phyloP scores from a whole-genome alignment of 1,284 basidiomycete species.

The Cutaneotrichosporon curvatum region DNA sequence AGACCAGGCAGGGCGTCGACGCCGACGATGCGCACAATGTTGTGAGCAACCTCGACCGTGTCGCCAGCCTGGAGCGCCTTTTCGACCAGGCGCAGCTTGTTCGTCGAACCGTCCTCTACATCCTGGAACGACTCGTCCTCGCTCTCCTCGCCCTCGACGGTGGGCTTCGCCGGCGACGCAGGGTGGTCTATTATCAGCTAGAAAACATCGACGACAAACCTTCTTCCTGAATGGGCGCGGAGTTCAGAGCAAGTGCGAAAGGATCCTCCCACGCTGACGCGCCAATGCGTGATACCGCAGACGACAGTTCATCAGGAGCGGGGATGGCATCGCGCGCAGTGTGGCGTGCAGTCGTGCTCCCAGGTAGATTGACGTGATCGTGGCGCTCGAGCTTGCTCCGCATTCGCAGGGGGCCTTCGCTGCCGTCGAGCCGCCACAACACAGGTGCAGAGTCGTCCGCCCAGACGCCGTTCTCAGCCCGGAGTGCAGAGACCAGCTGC shows the following conservation, averaged over 20 bases:
- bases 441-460: conserved; percentile 51
- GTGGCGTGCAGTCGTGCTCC: conserved; percentile 31
- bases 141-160: conserved; percentile 3
- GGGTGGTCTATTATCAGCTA: not conserved
- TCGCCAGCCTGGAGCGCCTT: conserved; percentile 71
- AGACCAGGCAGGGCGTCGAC: conserved; percentile 77
- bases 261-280: conserved; percentile 71
- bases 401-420: conserved; percentile 76
- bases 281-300: conserved; percentile 58
- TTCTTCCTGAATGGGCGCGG: conserved; percentile 57
- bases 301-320: conserved; percentile 55
- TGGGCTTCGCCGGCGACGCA: not conserved
- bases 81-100: conserved; percentile 53
- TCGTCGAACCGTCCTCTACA: conserved; percentile 53
- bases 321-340: conserved; percentile 53
- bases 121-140: conserved; percentile 29
- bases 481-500: conserved; percentile 29
- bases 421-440: conserved; percentile 74
- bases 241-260: conserved; percentile 62
- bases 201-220: not conserved
- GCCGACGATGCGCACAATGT: conserved; percentile 74
- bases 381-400: conserved; percentile 40
- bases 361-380: conserved; percentile 7
- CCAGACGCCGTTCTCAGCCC: conserved; percentile 70
- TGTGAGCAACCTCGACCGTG: conserved; percentile 73